Conservation (phyloP, 1,284 basidiomycete species). For the Microbotryum silenes-acaulis region DNA sequence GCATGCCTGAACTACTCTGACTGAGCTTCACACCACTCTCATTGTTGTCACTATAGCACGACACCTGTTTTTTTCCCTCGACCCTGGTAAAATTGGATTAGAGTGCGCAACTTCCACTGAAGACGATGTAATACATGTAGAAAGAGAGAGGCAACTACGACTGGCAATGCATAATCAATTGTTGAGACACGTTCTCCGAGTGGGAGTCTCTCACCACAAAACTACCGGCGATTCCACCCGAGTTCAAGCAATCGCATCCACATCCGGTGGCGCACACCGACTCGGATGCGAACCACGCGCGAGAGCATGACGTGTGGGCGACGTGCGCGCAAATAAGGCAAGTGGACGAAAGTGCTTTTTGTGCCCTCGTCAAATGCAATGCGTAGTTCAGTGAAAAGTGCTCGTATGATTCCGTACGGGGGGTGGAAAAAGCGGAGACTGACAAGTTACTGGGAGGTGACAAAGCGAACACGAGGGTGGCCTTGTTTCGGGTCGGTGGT, state of each 20-base stretch:
- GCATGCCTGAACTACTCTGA: not conserved
- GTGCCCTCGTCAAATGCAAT: not conserved
- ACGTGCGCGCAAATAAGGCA: constrained; percentile 2
- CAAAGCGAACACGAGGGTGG: constrained; percentile 16
- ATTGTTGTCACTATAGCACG: constrained; percentile 20
- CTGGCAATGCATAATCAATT: no score
- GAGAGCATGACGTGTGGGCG: not conserved
- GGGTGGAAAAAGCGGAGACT: not conserved
- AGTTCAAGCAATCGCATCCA: not conserved
- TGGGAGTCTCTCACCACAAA: not conserved
- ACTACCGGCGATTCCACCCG: not conserved
- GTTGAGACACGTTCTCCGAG: no score
- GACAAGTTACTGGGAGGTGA: constrained; percentile 22
- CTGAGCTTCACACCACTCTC: not conserved
- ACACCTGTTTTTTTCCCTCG: constrained; percentile 45
- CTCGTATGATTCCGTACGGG: not conserved
- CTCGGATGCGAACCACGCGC: not conserved
- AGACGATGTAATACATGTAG: no score
- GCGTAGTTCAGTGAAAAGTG: not conserved
- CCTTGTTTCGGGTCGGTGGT: constrained; percentile 6
- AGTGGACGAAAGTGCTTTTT: not conserved
- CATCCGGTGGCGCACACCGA: not conserved
- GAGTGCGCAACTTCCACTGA: no score
- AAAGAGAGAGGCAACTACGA: no score
- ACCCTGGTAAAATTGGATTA: not conserved